A percentile compares a stretch with the other conserved stretches of the same genome.
Conservation (phyloP, 2,329 filamentous ascomycete genomes). For the Dactylellina cionopaga region DNA sequence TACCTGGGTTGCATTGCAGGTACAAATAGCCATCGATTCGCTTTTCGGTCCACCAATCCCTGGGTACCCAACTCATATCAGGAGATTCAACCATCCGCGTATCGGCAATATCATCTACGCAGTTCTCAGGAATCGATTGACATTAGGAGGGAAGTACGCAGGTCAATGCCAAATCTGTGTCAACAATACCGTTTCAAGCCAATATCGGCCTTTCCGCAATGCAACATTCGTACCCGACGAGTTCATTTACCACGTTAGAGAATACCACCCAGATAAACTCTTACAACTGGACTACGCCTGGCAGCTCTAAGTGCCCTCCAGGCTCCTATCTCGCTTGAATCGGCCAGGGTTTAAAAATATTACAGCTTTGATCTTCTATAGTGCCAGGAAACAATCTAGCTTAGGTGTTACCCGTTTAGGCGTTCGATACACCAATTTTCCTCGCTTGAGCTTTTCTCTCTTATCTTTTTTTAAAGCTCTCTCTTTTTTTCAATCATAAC, state of each 20-base stretch:
- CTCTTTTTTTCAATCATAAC: no score
- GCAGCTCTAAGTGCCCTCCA: neutral
- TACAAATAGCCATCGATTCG: neutral
- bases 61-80: neutral
- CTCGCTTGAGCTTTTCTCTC: no score
- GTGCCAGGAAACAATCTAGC: no score
- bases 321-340: no score
- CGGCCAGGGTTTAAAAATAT: no score
- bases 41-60: neutral
- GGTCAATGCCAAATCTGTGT: neutral
- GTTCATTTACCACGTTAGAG: neutral
- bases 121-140: neutral
- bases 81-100: neutral
- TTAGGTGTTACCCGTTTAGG: no score
- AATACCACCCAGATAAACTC: neutral
- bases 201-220: neutral
- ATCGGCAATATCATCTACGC: neutral
- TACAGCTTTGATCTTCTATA: no score
- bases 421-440: no score
- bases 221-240: neutral
- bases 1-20: neutral
- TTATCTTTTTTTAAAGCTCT: no score
- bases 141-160: neutral
- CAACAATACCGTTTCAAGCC: neutral
- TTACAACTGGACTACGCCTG: neutral